Conservation (phyloP, 139 green algal species). For the Chlorella sorokiniana region DNA sequence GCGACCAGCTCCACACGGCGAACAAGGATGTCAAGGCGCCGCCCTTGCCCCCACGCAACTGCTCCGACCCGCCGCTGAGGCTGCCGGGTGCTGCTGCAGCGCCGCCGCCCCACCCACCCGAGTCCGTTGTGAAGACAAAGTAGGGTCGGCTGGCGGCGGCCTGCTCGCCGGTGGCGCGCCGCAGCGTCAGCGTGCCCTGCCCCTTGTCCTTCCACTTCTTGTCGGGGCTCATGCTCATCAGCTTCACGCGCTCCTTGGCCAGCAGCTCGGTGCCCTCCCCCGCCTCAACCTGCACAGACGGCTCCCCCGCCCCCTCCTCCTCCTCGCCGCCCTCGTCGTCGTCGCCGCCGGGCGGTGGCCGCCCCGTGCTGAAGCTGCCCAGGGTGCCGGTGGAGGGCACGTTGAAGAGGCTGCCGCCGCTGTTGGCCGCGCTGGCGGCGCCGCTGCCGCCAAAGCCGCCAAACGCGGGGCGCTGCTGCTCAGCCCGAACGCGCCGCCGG, state of each 20-base stretch:
- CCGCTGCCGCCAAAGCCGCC: conserved; percentile 11
- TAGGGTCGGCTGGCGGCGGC: conserved; percentile 21
- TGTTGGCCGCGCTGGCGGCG: conserved; percentile 10
- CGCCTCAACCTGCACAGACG: conserved; percentile 29
- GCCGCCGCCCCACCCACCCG: conserved; percentile 10
- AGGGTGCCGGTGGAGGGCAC: conserved; percentile 11
- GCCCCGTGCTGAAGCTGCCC: conserved; percentile 16
- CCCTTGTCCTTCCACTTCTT: conserved; percentile 55
- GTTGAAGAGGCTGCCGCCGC: conserved; percentile 21
- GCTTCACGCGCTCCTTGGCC: conserved; percentile 30
- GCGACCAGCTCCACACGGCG: no score
- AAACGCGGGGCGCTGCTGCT: neutral
- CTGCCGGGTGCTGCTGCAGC: no score
- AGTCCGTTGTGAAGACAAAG: conserved; percentile 48
- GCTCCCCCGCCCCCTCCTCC: conserved; percentile 27
- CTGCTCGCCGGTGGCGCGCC: conserved; percentile 14
- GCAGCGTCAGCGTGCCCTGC: conserved; percentile 44
- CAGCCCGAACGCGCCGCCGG: conserved; percentile 2
- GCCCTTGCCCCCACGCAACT: no score
- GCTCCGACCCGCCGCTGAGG: no score
- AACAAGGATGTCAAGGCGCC: no score
- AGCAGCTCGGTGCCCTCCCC: conserved; percentile 36
- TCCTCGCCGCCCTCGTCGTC: conserved; percentile 14
- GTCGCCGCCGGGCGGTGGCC: neutral
- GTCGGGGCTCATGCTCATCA: conserved; percentile 19